Percentiles rank a stretch among this genome's conserved stretches.
Evolutionary conservation across 208 protist genomes (phyloP).

Genomic region (Acanthamoeba triangularis): DNA sequence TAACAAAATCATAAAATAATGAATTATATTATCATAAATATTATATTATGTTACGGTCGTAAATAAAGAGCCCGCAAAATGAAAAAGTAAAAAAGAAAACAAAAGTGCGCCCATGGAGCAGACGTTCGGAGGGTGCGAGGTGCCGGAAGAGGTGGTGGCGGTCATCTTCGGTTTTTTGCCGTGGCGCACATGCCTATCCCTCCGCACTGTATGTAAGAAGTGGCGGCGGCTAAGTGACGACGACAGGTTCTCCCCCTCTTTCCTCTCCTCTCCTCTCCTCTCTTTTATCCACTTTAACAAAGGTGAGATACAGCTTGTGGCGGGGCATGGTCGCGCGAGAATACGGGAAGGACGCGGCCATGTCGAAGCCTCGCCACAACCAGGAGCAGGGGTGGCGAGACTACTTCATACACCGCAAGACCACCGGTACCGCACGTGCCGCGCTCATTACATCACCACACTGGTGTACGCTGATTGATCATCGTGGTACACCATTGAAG

Average conservation of each 20-base stretch:
- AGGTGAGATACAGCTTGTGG: neutral
- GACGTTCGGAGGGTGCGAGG: neutral
- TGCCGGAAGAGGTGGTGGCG: neutral
- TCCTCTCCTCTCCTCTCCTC: neutral
- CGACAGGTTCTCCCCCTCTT: neutral
- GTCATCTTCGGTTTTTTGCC: neutral
- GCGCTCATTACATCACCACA: no score
- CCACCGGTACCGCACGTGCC: neutral
- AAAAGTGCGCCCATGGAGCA: no score
- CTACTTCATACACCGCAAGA: neutral
- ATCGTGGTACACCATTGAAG: neutral
- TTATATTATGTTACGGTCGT: no score
- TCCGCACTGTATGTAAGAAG: neutral
- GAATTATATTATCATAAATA: no score
- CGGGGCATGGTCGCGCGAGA: neutral
- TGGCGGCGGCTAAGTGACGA: neutral
- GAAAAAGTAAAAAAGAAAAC: no score
- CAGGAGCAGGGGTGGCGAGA: neutral
- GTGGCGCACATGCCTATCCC: neutral
- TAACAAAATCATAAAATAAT: no score
- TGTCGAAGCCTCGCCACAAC: neutral
- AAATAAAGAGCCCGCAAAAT: no score
- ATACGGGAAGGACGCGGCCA: neutral
- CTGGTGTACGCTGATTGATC: no score
- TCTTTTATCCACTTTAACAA: neutral